Evolutionary conservation across 345 rosid species (phyloP).

Genomic region (Crucihimalaya himalaica): DNA sequence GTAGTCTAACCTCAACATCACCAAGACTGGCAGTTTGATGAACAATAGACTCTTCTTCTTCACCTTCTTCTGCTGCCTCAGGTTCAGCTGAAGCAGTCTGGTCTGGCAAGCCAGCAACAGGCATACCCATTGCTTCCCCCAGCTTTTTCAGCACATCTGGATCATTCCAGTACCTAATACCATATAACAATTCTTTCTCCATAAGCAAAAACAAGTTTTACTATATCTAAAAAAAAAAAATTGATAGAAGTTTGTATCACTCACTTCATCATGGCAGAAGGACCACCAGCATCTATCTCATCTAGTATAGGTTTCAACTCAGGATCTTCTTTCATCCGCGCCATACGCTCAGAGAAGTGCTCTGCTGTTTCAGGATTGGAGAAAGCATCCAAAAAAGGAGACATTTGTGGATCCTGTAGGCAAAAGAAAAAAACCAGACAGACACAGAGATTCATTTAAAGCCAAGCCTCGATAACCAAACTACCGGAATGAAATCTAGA

Average conservation of each 20-base stretch:
- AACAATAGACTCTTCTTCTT: constrained; percentile 90
- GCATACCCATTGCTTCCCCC: constrained; percentile 99
- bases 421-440: constrained; percentile 20
- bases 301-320: constrained; percentile 83
- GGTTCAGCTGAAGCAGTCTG: constrained; percentile 64
- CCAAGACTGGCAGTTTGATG: constrained; percentile 92
- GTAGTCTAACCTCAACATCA: constrained; percentile 74
- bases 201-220: constrained; percentile 17
- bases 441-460: constrained; percentile 9
- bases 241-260: constrained; percentile 17
- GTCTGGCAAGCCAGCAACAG: constrained; percentile 54
- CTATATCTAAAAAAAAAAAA: background rate
- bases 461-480: background rate
- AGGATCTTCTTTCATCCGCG: constrained; percentile 81
- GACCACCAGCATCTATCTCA: constrained; percentile 91
- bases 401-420: constrained; percentile 91
- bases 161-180: constrained; percentile 89
- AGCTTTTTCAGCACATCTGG: constrained; percentile 85
- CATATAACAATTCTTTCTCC: constrained; percentile 12
- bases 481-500: background rate
- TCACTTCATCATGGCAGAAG: constrained; percentile 95
- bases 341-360: constrained; percentile 88
- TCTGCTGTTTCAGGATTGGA: constrained; percentile 79
- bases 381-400: constrained; percentile 83
- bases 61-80: constrained; percentile 72